Base-by-base conservation (phyloP, 805 yeast genomes). In the Dipodascopsis tothii region DNA sequence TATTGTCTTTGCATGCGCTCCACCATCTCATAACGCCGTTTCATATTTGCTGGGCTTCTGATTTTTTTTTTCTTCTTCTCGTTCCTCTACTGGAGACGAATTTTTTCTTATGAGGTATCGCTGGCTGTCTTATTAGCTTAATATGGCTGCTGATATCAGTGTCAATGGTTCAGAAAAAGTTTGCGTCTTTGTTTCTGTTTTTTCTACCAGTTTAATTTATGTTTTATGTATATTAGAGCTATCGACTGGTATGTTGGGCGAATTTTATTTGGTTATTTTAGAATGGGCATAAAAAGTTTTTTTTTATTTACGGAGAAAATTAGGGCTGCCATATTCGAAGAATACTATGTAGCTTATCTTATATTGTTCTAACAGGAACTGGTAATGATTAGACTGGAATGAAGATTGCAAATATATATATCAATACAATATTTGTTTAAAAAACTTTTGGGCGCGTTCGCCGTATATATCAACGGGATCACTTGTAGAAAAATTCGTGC, bases 331-430 rank as follows among this genome's bases (percentile, higher is more conserved):
- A 14, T 25, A 25, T 25, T 14, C 30, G 30, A 25, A 25, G 30
- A 14, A 14, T 25, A 25, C 30, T 25, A 9, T 25, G 30, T 25
- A 25, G 30, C 30, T 25, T 25, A 25, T 9, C 14, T 25, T 25
- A 25, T 33, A 33, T 33, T 16, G 17, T 33, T 33, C 22, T 33
- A 16, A 16, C 9, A 33, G n/a, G 22, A 33, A 33, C 19, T 11
- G 22, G 36, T 33, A 16, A 33, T 33, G 36, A 33, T 16, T 33
- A 33, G 36, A 33, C 20, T 9, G 36, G 36, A 16, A 33, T 16
- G 22, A 33, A 33, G 36, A 33, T 33, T 33, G 36, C 19, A 33
- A 18, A 33, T 33, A 16, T 33, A 27, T n/a, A 18, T 16, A 18
- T 16, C 36, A 18, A 33, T 18, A 33, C 11, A 18, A 7, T 33